Evolutionary conservation across 345 rosid species (phyloP), one percentile per base, ranked within the genome.

Genomic region (Xanthoceras sorbifolium): DNA sequence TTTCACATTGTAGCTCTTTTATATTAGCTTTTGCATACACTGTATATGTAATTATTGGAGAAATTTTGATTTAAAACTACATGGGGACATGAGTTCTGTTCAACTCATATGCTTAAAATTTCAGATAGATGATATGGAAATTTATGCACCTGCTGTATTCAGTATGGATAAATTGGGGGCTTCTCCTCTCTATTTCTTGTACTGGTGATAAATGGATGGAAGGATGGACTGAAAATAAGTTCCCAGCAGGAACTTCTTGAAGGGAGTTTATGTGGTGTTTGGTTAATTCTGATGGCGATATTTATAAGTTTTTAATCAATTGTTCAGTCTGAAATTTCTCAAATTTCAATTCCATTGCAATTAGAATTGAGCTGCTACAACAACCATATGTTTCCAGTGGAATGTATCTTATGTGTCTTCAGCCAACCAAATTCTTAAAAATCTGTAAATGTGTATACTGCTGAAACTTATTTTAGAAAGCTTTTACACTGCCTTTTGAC

Each of bases 401-500:
- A 69, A 4, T 15, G 6, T 48, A 50, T 29, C 26, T 32, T 71
- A 71, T 32, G 10, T 40, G 14, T 63, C n/a, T n/a, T 23, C n/a
- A 2, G 67, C 32, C 55, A 62, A 73, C 46, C 15, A 25, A 36
- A 26, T 38, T 36, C 28, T 66, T 61, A 42, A 59, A 59, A 25
- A 34, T 50, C n/a, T 64, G 28, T n/a, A 26, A 18, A 55, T 52
- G 73, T 38, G 59, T 50, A 50, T 70, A 17, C 59, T 76, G 46
- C 26, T 59, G 6, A 66, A 44, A 48, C 31, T 26, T 61, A 23
- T 9, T 80, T n/a, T 48, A 38, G 38, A 64, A 6, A 64, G 28
- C 61, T 63, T 75, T 75, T 75, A 22, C 54, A 25, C 26, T 68
- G n/a, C 1, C 62, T 73, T 66, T 38, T 71, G 76, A 69, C 78